Evolutionary conservation across 2,329 filamentous ascomycete genomes (phyloP).

Genomic region (Dryadomyces quercus-mongolicae): DNA sequence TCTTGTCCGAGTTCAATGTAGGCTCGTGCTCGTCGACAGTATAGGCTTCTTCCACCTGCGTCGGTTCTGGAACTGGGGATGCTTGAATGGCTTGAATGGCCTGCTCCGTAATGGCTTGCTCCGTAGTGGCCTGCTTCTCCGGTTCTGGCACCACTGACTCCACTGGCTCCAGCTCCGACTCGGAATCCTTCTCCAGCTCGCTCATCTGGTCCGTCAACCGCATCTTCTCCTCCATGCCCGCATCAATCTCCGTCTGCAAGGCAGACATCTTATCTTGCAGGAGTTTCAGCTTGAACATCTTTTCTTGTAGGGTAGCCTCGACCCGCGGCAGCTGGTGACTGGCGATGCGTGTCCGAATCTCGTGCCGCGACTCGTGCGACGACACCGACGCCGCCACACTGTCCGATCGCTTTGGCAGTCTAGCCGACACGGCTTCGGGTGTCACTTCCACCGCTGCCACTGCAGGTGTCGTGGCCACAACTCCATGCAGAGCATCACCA

Average conservation of each 20-base stretch:
- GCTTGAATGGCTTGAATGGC: too few relatives aligned
- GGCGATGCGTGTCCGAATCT: constrained; percentile 21
- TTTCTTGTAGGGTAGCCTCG: constrained; percentile 27
- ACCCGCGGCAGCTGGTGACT: constrained; percentile 26
- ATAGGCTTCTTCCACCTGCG: too few relatives aligned
- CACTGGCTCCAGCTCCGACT: constrained; percentile 17
- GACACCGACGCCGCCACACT: neutral
- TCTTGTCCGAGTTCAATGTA: neutral
- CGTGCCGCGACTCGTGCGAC: constrained; percentile 7
- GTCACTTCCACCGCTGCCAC: constrained; percentile 1
- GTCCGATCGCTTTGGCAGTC: constrained; percentile 16
- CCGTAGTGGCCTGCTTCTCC: neutral
- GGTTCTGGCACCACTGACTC: neutral
- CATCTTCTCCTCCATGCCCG: constrained; percentile 20
- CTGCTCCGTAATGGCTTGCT: neutral
- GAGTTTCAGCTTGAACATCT: constrained; percentile 33
- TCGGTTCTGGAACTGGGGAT: too few relatives aligned
- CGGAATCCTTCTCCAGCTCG: constrained; percentile 23
- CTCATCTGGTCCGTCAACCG: constrained; percentile 20
- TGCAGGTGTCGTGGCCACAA: constrained; percentile 11
- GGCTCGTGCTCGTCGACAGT: neutral
- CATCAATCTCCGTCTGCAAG: constrained; percentile 34
- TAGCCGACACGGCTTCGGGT: constrained; percentile 12
- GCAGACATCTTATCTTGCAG: constrained; percentile 33
- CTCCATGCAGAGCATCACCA: constrained; percentile 2